These are phyloP conservation scores for Clonostachys sp. DNA, from an alignment of 2,329 filamentous ascomycete species.

Conservation along the genomic window DNA sequence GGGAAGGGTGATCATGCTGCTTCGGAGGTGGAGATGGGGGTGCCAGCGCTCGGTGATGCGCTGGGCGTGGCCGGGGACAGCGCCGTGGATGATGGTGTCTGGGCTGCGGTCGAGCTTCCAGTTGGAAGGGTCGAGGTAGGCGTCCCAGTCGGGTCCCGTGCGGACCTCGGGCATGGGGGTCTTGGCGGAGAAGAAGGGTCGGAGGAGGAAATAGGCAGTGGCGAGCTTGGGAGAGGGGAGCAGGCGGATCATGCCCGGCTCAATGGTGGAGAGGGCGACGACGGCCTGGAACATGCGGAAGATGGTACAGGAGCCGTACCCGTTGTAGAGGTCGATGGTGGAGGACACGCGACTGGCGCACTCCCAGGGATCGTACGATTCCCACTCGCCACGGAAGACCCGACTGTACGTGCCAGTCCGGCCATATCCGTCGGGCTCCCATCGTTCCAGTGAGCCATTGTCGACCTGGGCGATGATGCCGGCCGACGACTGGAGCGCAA, in stretches of 20 bases:
- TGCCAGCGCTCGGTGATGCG: conserved; percentile 54
- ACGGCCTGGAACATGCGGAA: conserved; percentile 57
- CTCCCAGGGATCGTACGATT: conserved; percentile 52
- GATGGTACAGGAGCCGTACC: conserved; percentile 51
- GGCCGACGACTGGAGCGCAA: conserved; percentile 34
- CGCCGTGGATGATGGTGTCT: conserved; percentile 52
- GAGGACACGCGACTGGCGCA: conserved; percentile 46
- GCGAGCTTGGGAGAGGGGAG: conserved; percentile 69
- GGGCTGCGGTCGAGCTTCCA: conserved; percentile 41
- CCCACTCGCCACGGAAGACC: conserved; percentile 50
- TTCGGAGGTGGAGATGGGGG: conserved; percentile 47
- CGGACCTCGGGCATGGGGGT: conserved; percentile 31
- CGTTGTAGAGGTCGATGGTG: conserved; percentile 53
- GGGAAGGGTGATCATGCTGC: conserved; percentile 50
- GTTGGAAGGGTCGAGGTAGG: conserved; percentile 42
- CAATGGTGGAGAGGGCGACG: conserved; percentile 47
- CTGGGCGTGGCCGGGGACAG: conserved; percentile 53
- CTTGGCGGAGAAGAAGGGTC: conserved; percentile 47
- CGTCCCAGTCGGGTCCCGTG: conserved; percentile 39
- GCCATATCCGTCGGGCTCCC: conserved; percentile 65
- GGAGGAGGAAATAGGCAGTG: conserved; percentile 72
- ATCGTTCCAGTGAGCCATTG: conserved; percentile 66
- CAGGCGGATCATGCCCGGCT: conserved; percentile 66
- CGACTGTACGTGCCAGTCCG: conserved; percentile 50
- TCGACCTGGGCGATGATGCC: conserved; percentile 63